Percentiles rank a stretch among this genome's conserved stretches.
Conservation (phyloP, 495 filamentous ascomycete genomes). For the Clavariopsis aquatica region DNA sequence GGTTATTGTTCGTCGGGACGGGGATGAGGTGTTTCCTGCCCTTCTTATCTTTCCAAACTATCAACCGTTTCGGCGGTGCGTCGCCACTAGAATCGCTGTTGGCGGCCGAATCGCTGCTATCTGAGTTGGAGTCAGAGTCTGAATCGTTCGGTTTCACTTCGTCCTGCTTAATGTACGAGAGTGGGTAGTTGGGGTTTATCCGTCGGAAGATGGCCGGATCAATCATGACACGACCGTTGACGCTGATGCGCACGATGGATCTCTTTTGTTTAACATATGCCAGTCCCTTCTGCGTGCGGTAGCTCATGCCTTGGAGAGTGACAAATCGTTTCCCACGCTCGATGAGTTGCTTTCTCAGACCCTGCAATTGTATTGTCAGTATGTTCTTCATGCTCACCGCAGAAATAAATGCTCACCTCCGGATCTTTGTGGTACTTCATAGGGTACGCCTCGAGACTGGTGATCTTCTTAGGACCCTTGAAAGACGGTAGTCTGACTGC, state of each 20-base stretch:
- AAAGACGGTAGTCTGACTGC: slow-evolving; percentile 74
- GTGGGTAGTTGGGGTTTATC: slow-evolving; percentile 85
- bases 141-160: slow-evolving; percentile 60
- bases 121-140: background rate
- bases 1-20: slow-evolving; percentile 61
- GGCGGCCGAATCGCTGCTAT: slow-evolving; percentile 36
- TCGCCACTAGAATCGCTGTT: slow-evolving; percentile 42
- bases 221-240: slow-evolving; percentile 90
- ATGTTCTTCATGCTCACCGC: background rate
- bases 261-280: slow-evolving; percentile 85
- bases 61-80: slow-evolving; percentile 59
- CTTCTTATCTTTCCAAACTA: slow-evolving; percentile 65
- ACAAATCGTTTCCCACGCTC: slow-evolving; percentile 88
- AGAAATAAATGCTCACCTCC: slow-evolving; percentile 38
- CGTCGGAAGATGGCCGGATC: slow-evolving; percentile 84
- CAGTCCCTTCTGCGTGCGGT: slow-evolving; percentile 78
- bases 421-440: slow-evolving; percentile 80
- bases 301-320: slow-evolving; percentile 75
- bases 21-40: slow-evolving; percentile 60
- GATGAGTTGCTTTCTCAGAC: slow-evolving; percentile 66
- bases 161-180: slow-evolving; percentile 75
- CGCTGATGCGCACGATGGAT: slow-evolving; percentile 77
- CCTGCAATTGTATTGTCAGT: slow-evolving; percentile 21
- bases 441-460: slow-evolving; percentile 74
- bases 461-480: slow-evolving; percentile 82